Evolutionary conservation across 768 basidiomycete genomes (phyloP).

Genomic region (Omphalotus guepiniiformis): DNA sequence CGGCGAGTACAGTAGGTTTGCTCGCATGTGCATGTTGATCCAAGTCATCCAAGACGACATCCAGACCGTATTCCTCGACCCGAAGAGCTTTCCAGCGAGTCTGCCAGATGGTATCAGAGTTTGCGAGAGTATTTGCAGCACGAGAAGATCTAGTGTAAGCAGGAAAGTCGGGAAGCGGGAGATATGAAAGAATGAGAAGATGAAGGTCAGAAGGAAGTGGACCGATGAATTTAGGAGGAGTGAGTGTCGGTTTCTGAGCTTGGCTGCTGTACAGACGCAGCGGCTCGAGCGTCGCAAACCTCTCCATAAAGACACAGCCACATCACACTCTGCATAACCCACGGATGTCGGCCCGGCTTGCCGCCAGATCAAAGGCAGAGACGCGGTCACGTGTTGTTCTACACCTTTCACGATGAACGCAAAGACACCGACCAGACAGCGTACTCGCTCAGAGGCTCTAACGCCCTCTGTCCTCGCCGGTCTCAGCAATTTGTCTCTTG

Average conservation of each 20-base stretch:
- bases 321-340: no score
- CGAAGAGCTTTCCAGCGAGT: constrained; percentile 61
- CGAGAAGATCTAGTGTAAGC: constrained; percentile 66
- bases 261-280: constrained; percentile 45
- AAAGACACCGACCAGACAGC: constrained; percentile 45
- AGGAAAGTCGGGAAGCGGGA: constrained; percentile 80
- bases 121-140: constrained; percentile 55
- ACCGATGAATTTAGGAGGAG: constrained; percentile 52
- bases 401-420: no score
- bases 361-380: no score
- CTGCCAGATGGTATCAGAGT: constrained; percentile 81
- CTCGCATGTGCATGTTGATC: constrained; percentile 43
- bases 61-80: constrained; percentile 40
- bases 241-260: constrained; percentile 20
- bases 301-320: no score
- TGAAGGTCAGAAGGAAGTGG: constrained; percentile 77
- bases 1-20: constrained; percentile 57
- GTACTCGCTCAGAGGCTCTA: constrained; percentile 45
- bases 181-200: constrained; percentile 62
- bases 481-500: constrained; percentile 39
- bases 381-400: no score
- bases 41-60: constrained; percentile 52
- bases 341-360: no score
- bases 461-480: constrained; percentile 42
- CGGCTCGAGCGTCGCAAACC: constrained; percentile 83